Percentiles rank a stretch among this genome's conserved stretches.
Conservation (phyloP, 805 yeast species). For the Kazachstania martiniae region DNA sequence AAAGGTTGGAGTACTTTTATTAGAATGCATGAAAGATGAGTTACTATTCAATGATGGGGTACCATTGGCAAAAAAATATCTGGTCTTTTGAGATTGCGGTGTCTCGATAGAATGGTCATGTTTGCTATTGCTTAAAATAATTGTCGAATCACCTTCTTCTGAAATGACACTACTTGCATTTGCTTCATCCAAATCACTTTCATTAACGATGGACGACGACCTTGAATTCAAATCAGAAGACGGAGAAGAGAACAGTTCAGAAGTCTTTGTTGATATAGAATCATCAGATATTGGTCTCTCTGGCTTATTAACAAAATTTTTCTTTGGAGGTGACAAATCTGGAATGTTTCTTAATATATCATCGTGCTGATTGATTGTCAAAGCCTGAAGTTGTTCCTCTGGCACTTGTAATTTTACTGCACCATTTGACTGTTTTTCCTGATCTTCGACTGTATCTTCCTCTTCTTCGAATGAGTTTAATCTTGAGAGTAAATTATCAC, state of each 20-base stretch:
- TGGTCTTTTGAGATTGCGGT: constrained; percentile 3
- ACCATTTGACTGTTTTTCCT: too few species aligned
- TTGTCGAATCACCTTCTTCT: constrained; percentile 2
- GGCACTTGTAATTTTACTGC: too few species aligned
- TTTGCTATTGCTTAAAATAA: not conserved
- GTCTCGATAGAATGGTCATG: not conserved
- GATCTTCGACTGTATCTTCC: too few species aligned
- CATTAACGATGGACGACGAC: constrained; percentile 22
- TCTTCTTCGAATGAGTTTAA: constrained; percentile 1
- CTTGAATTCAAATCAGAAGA: constrained; percentile 20
- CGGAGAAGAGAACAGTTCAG: constrained; percentile 22
- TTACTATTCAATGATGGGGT: constrained; percentile 2
- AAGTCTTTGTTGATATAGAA: constrained; percentile 21
- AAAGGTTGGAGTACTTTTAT: constrained; percentile 5
- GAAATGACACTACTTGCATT: not conserved
- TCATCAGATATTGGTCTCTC: constrained; percentile 26
- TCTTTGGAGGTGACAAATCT: constrained; percentile 18
- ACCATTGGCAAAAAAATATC: too few species aligned
- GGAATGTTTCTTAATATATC: not conserved
- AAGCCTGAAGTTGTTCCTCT: not conserved
- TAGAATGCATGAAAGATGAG: constrained; percentile 3
- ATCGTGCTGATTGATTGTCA: not conserved
- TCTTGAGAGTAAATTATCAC: constrained; percentile 22
- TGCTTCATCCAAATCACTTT: constrained; percentile 7
- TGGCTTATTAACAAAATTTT: constrained; percentile 8